Conservation (phyloP, 495 filamentous ascomycete genomes). For the Emericellopsis terricola region DNA sequence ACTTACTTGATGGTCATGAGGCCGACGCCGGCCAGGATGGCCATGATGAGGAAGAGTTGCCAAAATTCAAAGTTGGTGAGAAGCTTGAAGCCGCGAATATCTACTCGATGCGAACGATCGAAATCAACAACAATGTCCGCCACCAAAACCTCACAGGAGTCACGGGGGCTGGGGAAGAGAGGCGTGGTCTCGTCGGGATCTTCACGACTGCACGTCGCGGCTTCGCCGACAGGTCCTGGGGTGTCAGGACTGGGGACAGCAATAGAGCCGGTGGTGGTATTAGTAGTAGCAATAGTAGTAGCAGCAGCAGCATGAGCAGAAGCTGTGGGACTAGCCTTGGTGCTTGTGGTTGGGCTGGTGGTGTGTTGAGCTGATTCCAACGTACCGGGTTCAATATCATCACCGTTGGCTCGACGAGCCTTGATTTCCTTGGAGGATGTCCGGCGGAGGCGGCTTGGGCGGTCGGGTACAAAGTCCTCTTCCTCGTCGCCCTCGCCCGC, state of each 20-base stretch:
- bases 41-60: constrained; percentile 74
- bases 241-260: too few relatives aligned
- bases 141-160: constrained; percentile 27
- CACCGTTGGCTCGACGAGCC: constrained; percentile 16
- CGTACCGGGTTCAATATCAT: constrained; percentile 51
- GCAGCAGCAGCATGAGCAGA: too few relatives aligned
- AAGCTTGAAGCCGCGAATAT: constrained; percentile 75
- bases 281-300: too few relatives aligned
- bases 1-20: constrained; percentile 98
- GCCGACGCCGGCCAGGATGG: constrained; percentile 76
- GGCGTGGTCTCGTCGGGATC: constrained; percentile 65
- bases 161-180: constrained; percentile 40
- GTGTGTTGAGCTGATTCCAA: constrained; percentile 23
- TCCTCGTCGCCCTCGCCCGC: constrained; percentile 2
- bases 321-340: too few relatives aligned
- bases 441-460: constrained; percentile 31
- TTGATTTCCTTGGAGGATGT: constrained; percentile 40
- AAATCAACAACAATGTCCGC: constrained; percentile 34
- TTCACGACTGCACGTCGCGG: constrained; percentile 8
- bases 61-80: constrained; percentile 70
- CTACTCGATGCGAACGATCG: constrained; percentile 48
- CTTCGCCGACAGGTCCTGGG: too few relatives aligned
- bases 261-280: too few relatives aligned
- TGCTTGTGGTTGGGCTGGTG: not conserved
- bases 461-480: constrained; percentile 16